Percentiles rank a stretch among this genome's conserved stretches.
These are phyloP conservation scores for Trichoderma afroharzianum DNA, from an alignment of 2,329 filamentous ascomycete species.

Conservation along the genomic window DNA sequence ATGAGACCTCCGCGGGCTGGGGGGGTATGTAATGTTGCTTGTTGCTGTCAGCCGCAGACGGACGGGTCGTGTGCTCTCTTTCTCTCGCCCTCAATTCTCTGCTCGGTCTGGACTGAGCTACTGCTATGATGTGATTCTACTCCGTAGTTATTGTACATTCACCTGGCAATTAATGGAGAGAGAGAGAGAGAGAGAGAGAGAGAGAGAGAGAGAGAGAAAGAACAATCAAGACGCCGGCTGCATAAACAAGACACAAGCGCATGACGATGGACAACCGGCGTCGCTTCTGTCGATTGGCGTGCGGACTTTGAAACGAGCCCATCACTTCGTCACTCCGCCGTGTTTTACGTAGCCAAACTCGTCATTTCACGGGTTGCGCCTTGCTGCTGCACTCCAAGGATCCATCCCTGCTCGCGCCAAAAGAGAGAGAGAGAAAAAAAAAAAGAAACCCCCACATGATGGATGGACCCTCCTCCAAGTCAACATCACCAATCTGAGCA, in stretches of 20 bases:
- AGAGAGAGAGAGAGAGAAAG: neutral
- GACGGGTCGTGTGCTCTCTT: slow-evolving; percentile 5
- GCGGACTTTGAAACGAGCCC: slow-evolving; percentile 16
- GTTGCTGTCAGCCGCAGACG: slow-evolving; percentile 10
- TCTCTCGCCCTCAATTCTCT: neutral
- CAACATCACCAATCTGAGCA: slow-evolving; percentile 4
- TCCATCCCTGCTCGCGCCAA: slow-evolving; percentile 11
- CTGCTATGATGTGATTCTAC: neutral
- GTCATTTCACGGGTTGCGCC: slow-evolving; percentile 17
- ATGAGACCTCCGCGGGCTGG: slow-evolving; percentile 10
- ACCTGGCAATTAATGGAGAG: neutral
- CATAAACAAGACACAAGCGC: neutral
- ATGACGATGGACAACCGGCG: neutral
- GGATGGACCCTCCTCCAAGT: slow-evolving; percentile 18
- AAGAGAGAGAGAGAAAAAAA: neutral
- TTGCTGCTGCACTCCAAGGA: slow-evolving; percentile 8
- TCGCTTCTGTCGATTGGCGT: slow-evolving; percentile 1
- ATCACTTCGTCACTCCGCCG: slow-evolving; percentile 15
- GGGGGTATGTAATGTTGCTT: neutral
- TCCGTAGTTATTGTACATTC: too few relatives aligned
- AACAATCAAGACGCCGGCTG: neutral
- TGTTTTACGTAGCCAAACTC: slow-evolving; percentile 16
- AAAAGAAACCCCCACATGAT: slow-evolving; percentile 16
- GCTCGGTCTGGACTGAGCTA: neutral
- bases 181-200: neutral